A percentile compares a stretch with the other conserved stretches of the same genome.
phyloP scores from a whole-genome alignment of 2,329 filamentous ascomycete species.

The Aspergillus pseudoglaucus region DNA sequence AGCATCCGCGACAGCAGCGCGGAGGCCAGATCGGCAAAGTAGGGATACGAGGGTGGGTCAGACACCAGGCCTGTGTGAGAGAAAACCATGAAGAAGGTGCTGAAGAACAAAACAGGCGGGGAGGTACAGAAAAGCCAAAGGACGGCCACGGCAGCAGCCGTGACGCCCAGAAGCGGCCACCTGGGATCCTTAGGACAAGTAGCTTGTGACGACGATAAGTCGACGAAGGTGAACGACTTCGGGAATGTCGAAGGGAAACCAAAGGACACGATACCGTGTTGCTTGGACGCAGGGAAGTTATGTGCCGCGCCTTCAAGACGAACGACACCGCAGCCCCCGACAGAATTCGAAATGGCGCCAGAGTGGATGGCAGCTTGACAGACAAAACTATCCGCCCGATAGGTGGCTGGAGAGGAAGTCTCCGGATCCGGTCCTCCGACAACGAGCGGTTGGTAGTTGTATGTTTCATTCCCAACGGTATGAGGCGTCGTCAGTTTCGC shows the following conservation, averaged over 20 bases:
- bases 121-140: constrained; percentile 77
- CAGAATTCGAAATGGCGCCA: constrained; percentile 63
- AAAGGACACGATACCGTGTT: constrained; percentile 70
- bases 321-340: constrained; percentile 77
- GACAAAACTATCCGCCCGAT: constrained; percentile 84
- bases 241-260: constrained; percentile 86
- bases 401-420: constrained; percentile 49
- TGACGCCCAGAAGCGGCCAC: constrained; percentile 78
- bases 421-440: constrained; percentile 43
- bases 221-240: constrained; percentile 72
- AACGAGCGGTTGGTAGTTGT: constrained; percentile 48
- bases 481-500: constrained; percentile 45
- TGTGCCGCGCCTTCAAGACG: constrained; percentile 62
- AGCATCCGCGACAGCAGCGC: constrained; percentile 74
- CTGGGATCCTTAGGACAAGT: constrained; percentile 70
- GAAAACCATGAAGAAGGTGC: constrained; percentile 73
- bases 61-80: constrained; percentile 85
- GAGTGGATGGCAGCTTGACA: constrained; percentile 80
- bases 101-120: constrained; percentile 76
- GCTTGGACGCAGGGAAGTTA: constrained; percentile 57
- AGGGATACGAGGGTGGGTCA: constrained; percentile 66
- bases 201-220: constrained; percentile 45
- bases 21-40: constrained; percentile 67
- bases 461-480: constrained; percentile 45
- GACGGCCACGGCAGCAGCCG: constrained; percentile 68